A percentile compares a stretch with the other conserved stretches of the same genome.
Conservation (phyloP, 2,329 filamentous ascomycete genomes). For the Aspergillaceae sp. region DNA sequence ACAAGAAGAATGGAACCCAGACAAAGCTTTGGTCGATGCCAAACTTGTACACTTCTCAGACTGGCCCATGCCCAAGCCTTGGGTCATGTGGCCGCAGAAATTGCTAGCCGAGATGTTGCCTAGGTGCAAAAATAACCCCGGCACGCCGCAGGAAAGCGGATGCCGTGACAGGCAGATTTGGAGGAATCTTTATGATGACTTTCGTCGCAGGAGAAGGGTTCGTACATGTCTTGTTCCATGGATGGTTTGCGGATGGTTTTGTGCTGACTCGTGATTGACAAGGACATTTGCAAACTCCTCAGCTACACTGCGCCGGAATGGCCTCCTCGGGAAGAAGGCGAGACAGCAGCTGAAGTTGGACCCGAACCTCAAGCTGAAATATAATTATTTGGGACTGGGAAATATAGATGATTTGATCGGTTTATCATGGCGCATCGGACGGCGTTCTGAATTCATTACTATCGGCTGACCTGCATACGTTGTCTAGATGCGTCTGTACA, state of each 20-base stretch:
- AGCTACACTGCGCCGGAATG: slow-evolving; percentile 30
- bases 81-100: slow-evolving; percentile 39
- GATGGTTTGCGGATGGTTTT: not conserved
- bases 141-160: slow-evolving; percentile 27
- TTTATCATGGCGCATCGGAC: not conserved
- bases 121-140: slow-evolving; percentile 26
- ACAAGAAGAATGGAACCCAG: slow-evolving; percentile 51
- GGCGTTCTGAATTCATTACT: not conserved
- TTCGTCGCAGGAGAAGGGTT: slow-evolving; percentile 21
- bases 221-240: not conserved
- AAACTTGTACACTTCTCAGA: slow-evolving; percentile 65
- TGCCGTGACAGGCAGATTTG: slow-evolving; percentile 31
- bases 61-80: slow-evolving; percentile 61
- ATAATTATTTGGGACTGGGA: too few species aligned
- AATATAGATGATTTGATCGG: not conserved
- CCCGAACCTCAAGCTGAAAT: too few species aligned
- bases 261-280: slow-evolving; percentile 7
- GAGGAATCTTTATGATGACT: slow-evolving; percentile 31
- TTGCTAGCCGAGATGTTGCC: slow-evolving; percentile 25
- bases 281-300: slow-evolving; percentile 27
- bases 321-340: slow-evolving; percentile 9
- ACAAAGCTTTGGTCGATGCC: slow-evolving; percentile 48
- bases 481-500: too few species aligned
- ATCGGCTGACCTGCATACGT: not conserved
- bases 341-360: too few species aligned